Evolutionary conservation across 192 early-diverging fungal species (phyloP).

Genomic region (Lunasporangiospora selenospora): DNA sequence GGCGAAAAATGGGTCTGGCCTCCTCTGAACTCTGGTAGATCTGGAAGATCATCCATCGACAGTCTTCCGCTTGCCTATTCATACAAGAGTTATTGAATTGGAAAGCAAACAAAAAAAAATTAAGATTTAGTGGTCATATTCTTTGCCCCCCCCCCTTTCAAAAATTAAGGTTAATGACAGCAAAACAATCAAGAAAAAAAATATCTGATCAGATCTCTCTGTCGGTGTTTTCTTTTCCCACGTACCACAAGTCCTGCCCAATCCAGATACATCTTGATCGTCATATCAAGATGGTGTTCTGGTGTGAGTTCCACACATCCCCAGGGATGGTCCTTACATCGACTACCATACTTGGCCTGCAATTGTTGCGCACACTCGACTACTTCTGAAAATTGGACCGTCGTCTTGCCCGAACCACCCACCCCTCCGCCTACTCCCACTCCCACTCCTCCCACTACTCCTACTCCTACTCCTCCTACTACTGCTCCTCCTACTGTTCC

Average conservation of each 20-base stretch:
- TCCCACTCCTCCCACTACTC: too few species aligned
- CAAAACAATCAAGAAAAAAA: too few species aligned
- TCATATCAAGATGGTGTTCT: conserved; percentile 36
- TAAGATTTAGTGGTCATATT: too few species aligned
- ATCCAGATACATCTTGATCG: conserved; percentile 50
- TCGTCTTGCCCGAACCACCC: conserved; percentile 14
- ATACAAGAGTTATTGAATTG: too few species aligned
- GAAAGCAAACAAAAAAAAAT: too few species aligned
- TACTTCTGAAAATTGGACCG: conserved; percentile 40
- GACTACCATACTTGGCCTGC: conserved; percentile 29
- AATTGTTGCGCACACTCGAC: conserved; percentile 34
- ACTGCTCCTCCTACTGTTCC: too few species aligned
- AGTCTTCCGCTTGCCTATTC: conserved; percentile 39
- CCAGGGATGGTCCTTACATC: conserved; percentile 29
- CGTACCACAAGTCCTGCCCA: conserved; percentile 47
- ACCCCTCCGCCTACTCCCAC: too few species aligned
- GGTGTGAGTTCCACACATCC: conserved; percentile 37
- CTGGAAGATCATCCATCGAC: conserved; percentile 41
- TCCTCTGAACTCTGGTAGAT: conserved; percentile 34
- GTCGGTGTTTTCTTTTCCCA: too few species aligned
- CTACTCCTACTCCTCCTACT: too few species aligned
- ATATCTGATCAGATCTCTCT: too few species aligned
- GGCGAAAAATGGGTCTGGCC: background rate
- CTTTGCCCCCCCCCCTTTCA: too few species aligned
- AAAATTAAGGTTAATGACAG: too few species aligned